Evolutionary conservation across 371 early-diverging fungal species (phyloP).

Genomic region (Mucor sp.): DNA sequence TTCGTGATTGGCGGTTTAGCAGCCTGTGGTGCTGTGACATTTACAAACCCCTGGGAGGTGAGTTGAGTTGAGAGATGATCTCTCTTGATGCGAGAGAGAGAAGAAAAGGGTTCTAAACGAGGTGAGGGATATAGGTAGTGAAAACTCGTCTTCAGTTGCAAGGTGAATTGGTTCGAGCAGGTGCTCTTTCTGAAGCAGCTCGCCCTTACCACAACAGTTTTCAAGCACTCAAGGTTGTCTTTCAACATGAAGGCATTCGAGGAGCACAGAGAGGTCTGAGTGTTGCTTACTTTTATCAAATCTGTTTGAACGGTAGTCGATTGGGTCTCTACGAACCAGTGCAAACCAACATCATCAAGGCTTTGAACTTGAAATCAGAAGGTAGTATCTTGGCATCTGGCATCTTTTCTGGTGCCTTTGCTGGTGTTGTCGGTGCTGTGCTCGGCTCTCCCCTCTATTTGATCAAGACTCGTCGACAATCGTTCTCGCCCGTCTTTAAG

Average conservation of each 20-base stretch:
- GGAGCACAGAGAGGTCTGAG: constrained; percentile 91
- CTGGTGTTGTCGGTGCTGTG: constrained; percentile 82
- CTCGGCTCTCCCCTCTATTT: constrained; percentile 90
- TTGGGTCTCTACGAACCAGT: constrained; percentile 90
- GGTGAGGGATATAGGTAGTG: constrained; percentile 66
- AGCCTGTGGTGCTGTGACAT: constrained; percentile 91
- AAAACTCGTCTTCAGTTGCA: constrained; percentile 96
- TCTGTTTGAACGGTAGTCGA: constrained; percentile 91
- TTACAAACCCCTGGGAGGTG: constrained; percentile 95
- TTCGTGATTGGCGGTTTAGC: constrained; percentile 81
- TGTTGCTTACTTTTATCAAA: constrained; percentile 92
- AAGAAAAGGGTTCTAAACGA: neutral
- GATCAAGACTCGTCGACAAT: constrained; percentile 95
- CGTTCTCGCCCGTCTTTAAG: constrained; percentile 73
- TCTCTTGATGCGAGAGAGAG: neutral
- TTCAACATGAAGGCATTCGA: constrained; percentile 79
- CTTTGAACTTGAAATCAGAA: constrained; percentile 23
- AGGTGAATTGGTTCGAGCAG: constrained; percentile 78
- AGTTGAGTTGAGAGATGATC: neutral
- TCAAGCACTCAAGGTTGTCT: constrained; percentile 79
- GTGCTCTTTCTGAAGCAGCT: constrained; percentile 47
- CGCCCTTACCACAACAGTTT: constrained; percentile 79
- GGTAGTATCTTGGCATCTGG: constrained; percentile 59
- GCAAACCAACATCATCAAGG: constrained; percentile 23
- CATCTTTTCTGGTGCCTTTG: constrained; percentile 59